These are phyloP conservation scores for Paracoccidioides brasiliensis DNA, from an alignment of 2,329 filamentous ascomycete genomes.

Conservation along the genomic window DNA sequence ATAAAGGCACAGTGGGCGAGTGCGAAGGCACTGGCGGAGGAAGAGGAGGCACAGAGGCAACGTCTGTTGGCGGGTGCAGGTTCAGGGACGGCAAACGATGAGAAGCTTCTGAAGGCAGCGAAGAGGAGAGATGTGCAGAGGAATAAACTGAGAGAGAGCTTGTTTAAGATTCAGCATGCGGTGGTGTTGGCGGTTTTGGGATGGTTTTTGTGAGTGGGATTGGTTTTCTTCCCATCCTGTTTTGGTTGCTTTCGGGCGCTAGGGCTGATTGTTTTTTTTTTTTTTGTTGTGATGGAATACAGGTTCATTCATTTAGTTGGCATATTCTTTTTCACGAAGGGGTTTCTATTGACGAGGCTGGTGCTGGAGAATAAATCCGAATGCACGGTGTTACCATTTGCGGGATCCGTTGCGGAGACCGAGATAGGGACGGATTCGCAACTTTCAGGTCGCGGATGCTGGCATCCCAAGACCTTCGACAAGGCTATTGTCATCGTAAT, in stretches of 20 bases:
- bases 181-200: conserved; percentile 25
- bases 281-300: background rate
- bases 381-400: conserved; percentile 56
- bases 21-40: conserved; percentile 11
- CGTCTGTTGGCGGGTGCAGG: background rate
- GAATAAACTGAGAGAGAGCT: conserved; percentile 21
- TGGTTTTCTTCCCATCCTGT: background rate
- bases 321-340: conserved; percentile 84
- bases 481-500: conserved; percentile 84
- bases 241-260: too few species aligned
- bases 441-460: conserved; percentile 57
- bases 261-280: background rate
- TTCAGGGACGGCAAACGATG: conserved; percentile 6
- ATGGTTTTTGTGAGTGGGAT: conserved; percentile 29
- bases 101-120: conserved; percentile 11
- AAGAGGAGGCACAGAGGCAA: conserved; percentile 8
- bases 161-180: conserved; percentile 28
- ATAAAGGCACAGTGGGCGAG: conserved; percentile 14
- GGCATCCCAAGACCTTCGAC: conserved; percentile 89
- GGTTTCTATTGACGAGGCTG: conserved; percentile 79
- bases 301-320: conserved; percentile 63
- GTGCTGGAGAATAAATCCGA: conserved; percentile 64
- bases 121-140: conserved; percentile 20
- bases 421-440: conserved; percentile 21
- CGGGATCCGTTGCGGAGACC: conserved; percentile 20